Conservation (phyloP, 352 stramenopile species). For the Globisporangium barbulae region DNA sequence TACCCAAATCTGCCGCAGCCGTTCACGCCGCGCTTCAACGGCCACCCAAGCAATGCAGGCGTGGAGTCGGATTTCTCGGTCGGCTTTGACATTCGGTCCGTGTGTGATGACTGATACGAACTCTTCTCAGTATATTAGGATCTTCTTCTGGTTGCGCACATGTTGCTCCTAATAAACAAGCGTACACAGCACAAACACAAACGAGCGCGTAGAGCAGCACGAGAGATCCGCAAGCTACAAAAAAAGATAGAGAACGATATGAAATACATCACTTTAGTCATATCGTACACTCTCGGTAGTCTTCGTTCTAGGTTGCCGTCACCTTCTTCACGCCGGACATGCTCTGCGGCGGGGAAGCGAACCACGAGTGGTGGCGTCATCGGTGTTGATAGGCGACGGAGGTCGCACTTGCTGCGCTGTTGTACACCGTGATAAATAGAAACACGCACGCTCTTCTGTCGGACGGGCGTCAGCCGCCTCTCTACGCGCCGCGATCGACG, state of each 20-base stretch:
- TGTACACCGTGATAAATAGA: slow-evolving; percentile 5
- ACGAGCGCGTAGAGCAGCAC: no score
- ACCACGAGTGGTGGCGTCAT: neutral
- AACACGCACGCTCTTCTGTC: neutral
- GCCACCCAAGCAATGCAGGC: neutral
- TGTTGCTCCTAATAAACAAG: neutral
- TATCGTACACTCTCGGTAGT: slow-evolving; percentile 3
- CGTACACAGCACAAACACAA: no score
- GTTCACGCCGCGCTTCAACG: slow-evolving; percentile 19
- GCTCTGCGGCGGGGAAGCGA: neutral
- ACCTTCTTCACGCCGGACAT: neutral
- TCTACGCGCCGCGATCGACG: slow-evolving; percentile 26
- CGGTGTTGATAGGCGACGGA: no score
- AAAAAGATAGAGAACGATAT: neutral
- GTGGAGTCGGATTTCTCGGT: slow-evolving; percentile 58
- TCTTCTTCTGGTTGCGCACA: no score
- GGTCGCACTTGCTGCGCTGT: neutral
- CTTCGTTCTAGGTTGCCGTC: neutral
- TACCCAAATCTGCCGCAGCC: slow-evolving; percentile 28
- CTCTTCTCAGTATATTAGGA: no score
- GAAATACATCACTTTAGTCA: slow-evolving; percentile 7
- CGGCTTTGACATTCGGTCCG: slow-evolving; percentile 67
- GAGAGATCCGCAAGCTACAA: no score
- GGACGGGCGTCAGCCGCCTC: neutral
- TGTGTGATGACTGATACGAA: slow-evolving; percentile 28